Evolutionary conservation across 768 basidiomycete genomes (phyloP).

Genomic region (Psilocybe subaeruginosa): DNA sequence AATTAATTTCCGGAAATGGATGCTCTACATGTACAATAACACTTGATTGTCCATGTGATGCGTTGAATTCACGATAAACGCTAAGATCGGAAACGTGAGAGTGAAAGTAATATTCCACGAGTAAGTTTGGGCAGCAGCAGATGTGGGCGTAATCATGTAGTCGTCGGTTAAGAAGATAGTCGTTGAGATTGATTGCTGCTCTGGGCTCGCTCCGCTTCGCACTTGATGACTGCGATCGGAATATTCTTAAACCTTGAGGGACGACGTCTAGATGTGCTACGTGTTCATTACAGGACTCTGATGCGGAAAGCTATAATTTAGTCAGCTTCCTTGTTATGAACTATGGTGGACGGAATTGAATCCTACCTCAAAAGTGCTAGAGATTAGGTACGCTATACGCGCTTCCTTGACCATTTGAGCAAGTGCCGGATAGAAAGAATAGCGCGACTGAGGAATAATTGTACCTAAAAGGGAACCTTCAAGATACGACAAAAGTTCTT

Average conservation of each 20-base stretch:
- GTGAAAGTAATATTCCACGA: not conserved
- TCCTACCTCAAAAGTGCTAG: not conserved
- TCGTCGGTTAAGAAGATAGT: not conserved
- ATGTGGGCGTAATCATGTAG: not conserved
- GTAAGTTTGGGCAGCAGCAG: constrained; percentile 1
- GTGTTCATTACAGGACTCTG: not conserved
- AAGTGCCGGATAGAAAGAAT: not conserved
- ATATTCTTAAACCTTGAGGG: constrained; percentile 11
- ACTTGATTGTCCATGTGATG: not conserved
- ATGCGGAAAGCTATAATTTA: not conserved
- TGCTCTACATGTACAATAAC: constrained; percentile 7
- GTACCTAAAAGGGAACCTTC: not conserved
- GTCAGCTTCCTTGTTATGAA: not conserved
- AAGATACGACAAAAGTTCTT: not conserved
- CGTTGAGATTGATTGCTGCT: not conserved
- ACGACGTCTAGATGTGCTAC: not conserved
- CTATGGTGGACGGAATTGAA: too few species aligned
- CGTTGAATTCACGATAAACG: not conserved
- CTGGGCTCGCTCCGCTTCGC: not conserved
- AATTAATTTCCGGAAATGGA: constrained; percentile 8
- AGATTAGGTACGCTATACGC: constrained; percentile 6
- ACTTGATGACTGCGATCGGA: not conserved
- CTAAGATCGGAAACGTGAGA: not conserved
- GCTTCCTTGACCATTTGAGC: not conserved
- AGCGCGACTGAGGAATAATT: not conserved